Evolutionary conservation across 106 monocot species (phyloP).

Genomic region (Amphibolis antarctica): DNA sequence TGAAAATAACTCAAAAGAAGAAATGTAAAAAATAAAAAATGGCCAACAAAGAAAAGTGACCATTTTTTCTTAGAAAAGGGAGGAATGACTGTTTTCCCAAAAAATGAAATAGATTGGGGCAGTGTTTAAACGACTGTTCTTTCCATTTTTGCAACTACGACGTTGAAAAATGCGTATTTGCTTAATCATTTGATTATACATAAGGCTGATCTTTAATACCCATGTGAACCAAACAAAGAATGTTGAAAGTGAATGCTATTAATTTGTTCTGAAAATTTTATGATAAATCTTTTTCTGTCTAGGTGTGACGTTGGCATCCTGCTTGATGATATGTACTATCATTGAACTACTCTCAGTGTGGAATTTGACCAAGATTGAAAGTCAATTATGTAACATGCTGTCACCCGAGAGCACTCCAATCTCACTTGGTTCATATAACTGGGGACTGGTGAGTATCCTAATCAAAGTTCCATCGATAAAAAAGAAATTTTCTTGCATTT

Average conservation of each 20-base stretch:
- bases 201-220: too few species aligned
- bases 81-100: too few species aligned
- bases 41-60: too few species aligned
- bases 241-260: not conserved
- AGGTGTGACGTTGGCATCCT: constrained; percentile 50
- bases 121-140: too few species aligned
- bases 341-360: constrained; percentile 94
- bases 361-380: constrained; percentile 93
- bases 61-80: too few species aligned
- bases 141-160: too few species aligned
- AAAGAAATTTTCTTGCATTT: not conserved
- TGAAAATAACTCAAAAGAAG: too few species aligned
- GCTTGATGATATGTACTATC: constrained; percentile 57
- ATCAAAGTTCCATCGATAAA: not conserved
- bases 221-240: not conserved
- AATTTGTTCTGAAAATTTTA: not conserved
- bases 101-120: too few species aligned
- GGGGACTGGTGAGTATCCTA: constrained; percentile 72
- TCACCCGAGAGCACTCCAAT: constrained; percentile 74
- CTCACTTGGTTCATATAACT: constrained; percentile 78
- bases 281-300: constrained; percentile 4
- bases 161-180: too few species aligned
- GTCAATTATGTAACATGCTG: constrained; percentile 81
- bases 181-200: too few species aligned
- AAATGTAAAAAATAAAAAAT: too few species aligned